Conservation (phyloP, 805 yeast species). For the Hyphopichia homilentoma region DNA sequence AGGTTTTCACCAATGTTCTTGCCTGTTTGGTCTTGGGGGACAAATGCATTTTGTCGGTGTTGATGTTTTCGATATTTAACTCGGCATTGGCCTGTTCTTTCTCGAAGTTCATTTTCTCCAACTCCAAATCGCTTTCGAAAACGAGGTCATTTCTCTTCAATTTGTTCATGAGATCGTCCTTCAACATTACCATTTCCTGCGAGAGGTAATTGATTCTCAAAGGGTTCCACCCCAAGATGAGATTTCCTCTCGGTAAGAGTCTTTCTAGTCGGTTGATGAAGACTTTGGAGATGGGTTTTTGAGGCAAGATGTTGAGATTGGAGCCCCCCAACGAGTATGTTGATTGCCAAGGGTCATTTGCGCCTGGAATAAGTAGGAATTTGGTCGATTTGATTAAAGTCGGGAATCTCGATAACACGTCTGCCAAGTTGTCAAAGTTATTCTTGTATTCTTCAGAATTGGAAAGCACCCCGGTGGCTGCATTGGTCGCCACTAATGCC, state of each 20-base stretch:
- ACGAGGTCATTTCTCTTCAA: slow-evolving; percentile 66
- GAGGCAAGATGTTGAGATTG: slow-evolving; percentile 49
- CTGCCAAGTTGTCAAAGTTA: slow-evolving; percentile 71
- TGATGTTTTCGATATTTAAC: slow-evolving; percentile 13
- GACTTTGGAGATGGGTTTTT: slow-evolving; percentile 61
- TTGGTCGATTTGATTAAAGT: slow-evolving; percentile 48
- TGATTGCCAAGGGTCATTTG: slow-evolving; percentile 91
- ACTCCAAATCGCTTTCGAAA: slow-evolving; percentile 40
- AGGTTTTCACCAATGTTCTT: slow-evolving; percentile 69
- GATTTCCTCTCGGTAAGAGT: slow-evolving; percentile 26
- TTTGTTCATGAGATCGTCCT: slow-evolving; percentile 71
- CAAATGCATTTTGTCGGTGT: slow-evolving; percentile 17
- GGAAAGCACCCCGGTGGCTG: slow-evolving; percentile 46
- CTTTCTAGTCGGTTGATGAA: slow-evolving; percentile 68
- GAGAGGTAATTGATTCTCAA: slow-evolving; percentile 71
- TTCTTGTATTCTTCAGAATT: slow-evolving; percentile 56
- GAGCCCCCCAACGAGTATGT: slow-evolving; percentile 56
- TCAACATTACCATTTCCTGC: slow-evolving; percentile 72
- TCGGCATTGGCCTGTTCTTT: slow-evolving; percentile 17
- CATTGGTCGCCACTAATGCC: slow-evolving; percentile 58
- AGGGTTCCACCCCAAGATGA: slow-evolving; percentile 64
- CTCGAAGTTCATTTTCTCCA: slow-evolving; percentile 22
- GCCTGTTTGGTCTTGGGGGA: slow-evolving; percentile 54
- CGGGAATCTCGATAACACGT: slow-evolving; percentile 57
- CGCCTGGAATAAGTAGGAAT: slow-evolving; percentile 79